phyloP scores from a whole-genome alignment of 1,139 yeast genomes.

The Lodderomyces jiufengensis region DNA sequence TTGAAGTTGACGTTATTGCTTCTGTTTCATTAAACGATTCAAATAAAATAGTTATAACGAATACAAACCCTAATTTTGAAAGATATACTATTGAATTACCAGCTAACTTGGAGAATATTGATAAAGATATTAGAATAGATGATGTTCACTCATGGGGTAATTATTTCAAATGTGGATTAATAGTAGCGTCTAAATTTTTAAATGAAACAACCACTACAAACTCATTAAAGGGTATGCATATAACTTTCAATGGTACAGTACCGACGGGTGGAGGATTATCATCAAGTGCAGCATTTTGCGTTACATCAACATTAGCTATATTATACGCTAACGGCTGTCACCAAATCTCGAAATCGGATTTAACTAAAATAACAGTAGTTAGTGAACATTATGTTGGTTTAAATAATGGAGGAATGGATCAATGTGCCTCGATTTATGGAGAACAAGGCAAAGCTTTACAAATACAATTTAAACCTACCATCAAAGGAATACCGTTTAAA shows the following conservation, averaged over 20 bases:
- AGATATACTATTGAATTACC: constrained; percentile 32
- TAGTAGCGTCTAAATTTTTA: constrained; percentile 56
- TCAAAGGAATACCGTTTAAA: constrained; percentile 53
- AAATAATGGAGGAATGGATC: constrained; percentile 79
- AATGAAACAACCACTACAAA: constrained; percentile 19
- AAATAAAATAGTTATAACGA: constrained; percentile 38
- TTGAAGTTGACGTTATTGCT: constrained; percentile 62
- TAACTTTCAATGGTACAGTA: constrained; percentile 61
- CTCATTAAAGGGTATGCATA: constrained; percentile 45
- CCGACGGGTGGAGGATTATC: constrained; percentile 75
- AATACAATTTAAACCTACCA: constrained; percentile 59
- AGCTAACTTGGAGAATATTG: constrained; percentile 25
- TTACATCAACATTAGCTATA: constrained; percentile 59
- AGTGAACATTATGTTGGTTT: constrained; percentile 74
- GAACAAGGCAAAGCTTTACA: constrained; percentile 55
- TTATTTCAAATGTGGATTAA: constrained; percentile 64
- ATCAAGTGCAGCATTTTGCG: constrained; percentile 72
- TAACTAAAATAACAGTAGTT: constrained; percentile 60
- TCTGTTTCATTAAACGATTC: constrained; percentile 29
- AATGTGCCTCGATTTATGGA: constrained; percentile 71
- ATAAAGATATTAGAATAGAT: constrained; percentile 42
- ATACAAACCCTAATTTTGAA: constrained; percentile 31
- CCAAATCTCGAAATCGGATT: constrained; percentile 45
- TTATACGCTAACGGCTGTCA: constrained; percentile 51
- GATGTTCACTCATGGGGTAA: constrained; percentile 56